A percentile compares a stretch with the other conserved stretches of the same genome.
Evolutionary conservation across 768 basidiomycete species (phyloP).

Genomic region (Lactarius deliciosus): DNA sequence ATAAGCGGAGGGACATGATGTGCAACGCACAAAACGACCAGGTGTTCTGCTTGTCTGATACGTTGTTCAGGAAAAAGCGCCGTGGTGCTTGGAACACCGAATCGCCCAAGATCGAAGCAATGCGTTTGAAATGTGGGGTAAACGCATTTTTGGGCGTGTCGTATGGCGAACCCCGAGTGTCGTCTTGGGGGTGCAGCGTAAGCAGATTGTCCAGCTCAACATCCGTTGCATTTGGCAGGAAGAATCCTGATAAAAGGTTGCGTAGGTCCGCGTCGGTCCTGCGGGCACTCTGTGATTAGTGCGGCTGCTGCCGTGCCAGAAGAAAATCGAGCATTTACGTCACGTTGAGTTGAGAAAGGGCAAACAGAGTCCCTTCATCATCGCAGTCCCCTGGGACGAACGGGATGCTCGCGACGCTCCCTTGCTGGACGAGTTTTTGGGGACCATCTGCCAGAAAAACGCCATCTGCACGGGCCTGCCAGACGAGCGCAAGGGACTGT

Average conservation of each 20-base stretch:
- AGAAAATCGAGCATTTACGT: conserved; percentile 27
- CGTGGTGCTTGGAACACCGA: no score
- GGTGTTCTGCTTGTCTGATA: conserved; percentile 33
- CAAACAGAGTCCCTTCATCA: conserved; percentile 34
- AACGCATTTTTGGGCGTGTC: conserved; percentile 25
- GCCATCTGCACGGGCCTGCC: conserved; percentile 43
- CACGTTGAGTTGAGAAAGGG: conserved; percentile 31
- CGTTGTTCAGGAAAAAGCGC: no score
- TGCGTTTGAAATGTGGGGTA: conserved; percentile 32
- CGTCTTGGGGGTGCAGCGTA: conserved; percentile 21
- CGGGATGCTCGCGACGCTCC: conserved; percentile 36
- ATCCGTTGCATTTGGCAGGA: conserved; percentile 17
- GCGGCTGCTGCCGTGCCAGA: background rate
- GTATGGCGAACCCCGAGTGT: conserved; percentile 35
- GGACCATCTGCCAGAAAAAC: conserved; percentile 40
- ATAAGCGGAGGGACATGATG: background rate
- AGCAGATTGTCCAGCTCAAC: conserved; percentile 22
- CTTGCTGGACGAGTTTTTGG: conserved; percentile 36
- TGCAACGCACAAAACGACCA: conserved; percentile 39
- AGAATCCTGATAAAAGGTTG: conserved; percentile 18
- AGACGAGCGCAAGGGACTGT: conserved; percentile 36
- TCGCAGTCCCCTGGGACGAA: conserved; percentile 35
- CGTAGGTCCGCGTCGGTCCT: conserved; percentile 27
- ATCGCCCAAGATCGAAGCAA: no score
- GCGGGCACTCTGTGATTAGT: background rate